Percentiles rank a stretch among this genome's conserved stretches.
phyloP scores from a whole-genome alignment of 1,284 basidiomycete genomes.

The Blastosporella zonata region DNA sequence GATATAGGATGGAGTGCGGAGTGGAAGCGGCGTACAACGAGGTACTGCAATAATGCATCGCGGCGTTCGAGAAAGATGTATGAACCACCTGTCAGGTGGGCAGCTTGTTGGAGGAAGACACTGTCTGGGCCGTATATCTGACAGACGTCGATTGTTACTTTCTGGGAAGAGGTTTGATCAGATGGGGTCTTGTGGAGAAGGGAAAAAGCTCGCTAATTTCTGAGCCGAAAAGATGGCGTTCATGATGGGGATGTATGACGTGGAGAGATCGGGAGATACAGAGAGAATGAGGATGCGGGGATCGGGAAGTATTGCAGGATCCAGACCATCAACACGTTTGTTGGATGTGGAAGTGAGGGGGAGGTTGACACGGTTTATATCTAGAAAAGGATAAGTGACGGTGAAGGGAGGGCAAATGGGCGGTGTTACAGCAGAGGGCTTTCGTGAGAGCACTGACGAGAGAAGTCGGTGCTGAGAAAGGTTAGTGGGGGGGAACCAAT shows the following conservation, averaged over 20 bases:
- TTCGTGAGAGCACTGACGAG: slow-evolving; percentile 88
- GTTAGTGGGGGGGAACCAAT: slow-evolving; percentile 15
- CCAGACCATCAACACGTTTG: slow-evolving; percentile 28
- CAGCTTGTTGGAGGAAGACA: slow-evolving; percentile 96
- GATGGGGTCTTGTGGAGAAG: slow-evolving; percentile 4
- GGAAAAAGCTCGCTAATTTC: slow-evolving; percentile 67
- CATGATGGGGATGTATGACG: slow-evolving; percentile 96
- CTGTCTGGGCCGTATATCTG: slow-evolving; percentile 89
- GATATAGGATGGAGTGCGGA: slow-evolving; percentile 5
- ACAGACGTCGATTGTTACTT: slow-evolving; percentile 94
- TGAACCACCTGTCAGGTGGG: slow-evolving; percentile 91
- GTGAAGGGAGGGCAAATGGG: background rate
- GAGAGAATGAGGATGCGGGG: slow-evolving; percentile 90
- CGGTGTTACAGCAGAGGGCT: slow-evolving; percentile 78
- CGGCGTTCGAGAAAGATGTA: slow-evolving; percentile 84
- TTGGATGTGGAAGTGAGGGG: slow-evolving; percentile 33
- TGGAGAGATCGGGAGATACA: slow-evolving; percentile 85
- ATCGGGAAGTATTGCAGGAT: slow-evolving; percentile 53
- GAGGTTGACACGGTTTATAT: slow-evolving; percentile 77
- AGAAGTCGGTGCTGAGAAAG: slow-evolving; percentile 55
- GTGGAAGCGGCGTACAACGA: slow-evolving; percentile 59
- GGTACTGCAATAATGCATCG: slow-evolving; percentile 83
- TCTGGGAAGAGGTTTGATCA: slow-evolving; percentile 44
- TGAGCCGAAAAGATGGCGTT: slow-evolving; percentile 99
- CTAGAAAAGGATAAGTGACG: slow-evolving; percentile 38